These are phyloP conservation scores for Ustilago bromivora DNA, from an alignment of 1,284 basidiomycete genomes.

Conservation along the genomic window DNA sequence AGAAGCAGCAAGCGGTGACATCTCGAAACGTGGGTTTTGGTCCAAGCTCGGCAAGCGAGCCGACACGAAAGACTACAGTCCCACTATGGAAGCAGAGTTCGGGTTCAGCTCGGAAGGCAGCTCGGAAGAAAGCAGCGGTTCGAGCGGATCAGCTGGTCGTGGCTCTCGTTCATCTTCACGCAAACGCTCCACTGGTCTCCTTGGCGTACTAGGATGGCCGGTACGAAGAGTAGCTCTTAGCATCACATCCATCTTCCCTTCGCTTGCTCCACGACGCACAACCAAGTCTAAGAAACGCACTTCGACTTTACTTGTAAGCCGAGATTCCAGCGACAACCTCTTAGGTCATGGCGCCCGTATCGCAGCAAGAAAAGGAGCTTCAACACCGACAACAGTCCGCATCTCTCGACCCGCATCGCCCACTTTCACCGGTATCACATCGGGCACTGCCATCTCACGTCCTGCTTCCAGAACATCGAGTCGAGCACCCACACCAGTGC, in stretches of 20 bases:
- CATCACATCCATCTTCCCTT: conserved; percentile 33
- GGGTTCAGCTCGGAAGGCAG: conserved; percentile 52
- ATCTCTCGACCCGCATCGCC: conserved; percentile 48
- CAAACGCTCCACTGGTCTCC: conserved; percentile 22
- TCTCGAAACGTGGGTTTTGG: conserved; percentile 38
- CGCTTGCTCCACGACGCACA: conserved; percentile 29
- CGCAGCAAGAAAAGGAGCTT: conserved; percentile 32
- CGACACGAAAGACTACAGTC: conserved; percentile 41
- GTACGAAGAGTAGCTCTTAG: conserved; percentile 36
- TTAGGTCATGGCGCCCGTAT: conserved; percentile 33
- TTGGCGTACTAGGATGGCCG: conserved; percentile 40
- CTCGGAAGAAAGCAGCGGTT: conserved; percentile 48
- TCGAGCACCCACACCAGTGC: conserved; percentile 48
- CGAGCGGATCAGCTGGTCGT: conserved; percentile 24
- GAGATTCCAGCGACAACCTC: conserved; percentile 14
- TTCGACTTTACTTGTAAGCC: conserved; percentile 35
- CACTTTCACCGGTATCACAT: conserved; percentile 31
- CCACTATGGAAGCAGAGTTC: conserved; percentile 49
- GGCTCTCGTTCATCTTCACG: conserved; percentile 19
- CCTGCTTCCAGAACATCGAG: conserved; percentile 49
- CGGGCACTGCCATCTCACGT: conserved; percentile 45
- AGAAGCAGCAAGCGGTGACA: conserved; percentile 43
- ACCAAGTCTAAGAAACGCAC: conserved; percentile 39
- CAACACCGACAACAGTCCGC: conserved; percentile 36
- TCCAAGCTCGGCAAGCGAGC: conserved; percentile 44